Base-by-base conservation (phyloP, 768 basidiomycete species). In the Tulasnella sp. region DNA sequence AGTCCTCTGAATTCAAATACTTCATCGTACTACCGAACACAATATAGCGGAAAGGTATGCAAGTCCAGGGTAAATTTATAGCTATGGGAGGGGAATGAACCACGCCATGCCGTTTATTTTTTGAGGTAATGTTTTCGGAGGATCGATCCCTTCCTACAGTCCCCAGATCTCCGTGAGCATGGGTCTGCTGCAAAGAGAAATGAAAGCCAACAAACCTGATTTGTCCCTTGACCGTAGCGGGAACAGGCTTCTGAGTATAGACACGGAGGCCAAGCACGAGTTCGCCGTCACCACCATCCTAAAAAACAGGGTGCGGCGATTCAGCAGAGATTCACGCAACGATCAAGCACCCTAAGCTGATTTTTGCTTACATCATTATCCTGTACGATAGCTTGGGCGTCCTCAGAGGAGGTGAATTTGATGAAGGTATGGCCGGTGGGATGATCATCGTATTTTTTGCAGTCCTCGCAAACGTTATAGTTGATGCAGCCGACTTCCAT, bases 261-360 rank as follows among this genome's bases (percentile, higher is more conserved):
- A 77, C 76, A 62, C 76, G 76, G n/a, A 77, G 56, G 18, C 73
- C 73, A 74, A 74, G 40, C 40, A 74, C 73, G 38, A 74, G 73
- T n/a, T 48, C 46, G 38, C 46, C 73, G 73, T 74, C 46, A 12
- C 36, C 73, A 74, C 38, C 73, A 74, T 48, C 73, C 73, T 42
- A 48, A 16, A 5, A 48, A 27, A 42, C 24, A 31, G 19, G 4
- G 4, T 8, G 40, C 7, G 7, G 36, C 4, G 7, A n/a, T 21
- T 73, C n/a, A 73, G 71, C n/a, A 73, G 24, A 27, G 7, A 42
- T 73, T 27, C 40, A n/a, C 52, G 24, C n/a, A 21, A n/a, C 6
- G n/a, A 2, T 24, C 24, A 52, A 52, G n/a, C n/a, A 52, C 8
- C 24, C 12, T 7, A 7, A 48, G 48, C 19, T 18, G 48, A 7